Conservation (phyloP, 176 grass and related monocot species). For the Guadua angustifolia region DNA sequence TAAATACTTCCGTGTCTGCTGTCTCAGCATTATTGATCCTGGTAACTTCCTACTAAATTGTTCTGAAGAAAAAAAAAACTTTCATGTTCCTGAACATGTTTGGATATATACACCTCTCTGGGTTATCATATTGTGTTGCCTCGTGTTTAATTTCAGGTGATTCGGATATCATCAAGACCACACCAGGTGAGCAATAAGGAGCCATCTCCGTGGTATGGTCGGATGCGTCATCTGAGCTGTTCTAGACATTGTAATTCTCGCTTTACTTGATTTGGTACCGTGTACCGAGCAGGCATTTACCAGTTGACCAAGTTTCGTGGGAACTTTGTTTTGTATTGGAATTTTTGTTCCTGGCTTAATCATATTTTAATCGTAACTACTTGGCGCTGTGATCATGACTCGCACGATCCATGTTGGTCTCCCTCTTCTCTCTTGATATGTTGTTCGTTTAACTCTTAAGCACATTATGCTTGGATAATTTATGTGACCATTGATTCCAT, state of each 20-base stretch:
- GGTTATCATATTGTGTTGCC: not conserved
- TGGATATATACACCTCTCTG: not conserved
- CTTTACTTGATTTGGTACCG: conserved; percentile 31
- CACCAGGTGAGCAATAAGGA: conserved; percentile 63
- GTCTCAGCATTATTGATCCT: conserved; percentile 78
- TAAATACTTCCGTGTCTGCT: conserved; percentile 79
- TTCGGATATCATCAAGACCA: conserved; percentile 72
- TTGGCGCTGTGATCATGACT: not conserved
- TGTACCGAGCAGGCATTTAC: conserved; percentile 24
- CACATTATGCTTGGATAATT: too few species aligned
- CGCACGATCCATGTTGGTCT: too few species aligned
- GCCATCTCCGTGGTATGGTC: not conserved
- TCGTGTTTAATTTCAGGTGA: conserved; percentile 54
- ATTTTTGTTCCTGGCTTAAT: conserved; percentile 30
- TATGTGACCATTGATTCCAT: not conserved
- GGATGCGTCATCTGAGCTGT: not conserved
- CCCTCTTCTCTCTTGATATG: too few species aligned
- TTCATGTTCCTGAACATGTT: not conserved
- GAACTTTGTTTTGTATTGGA: conserved; percentile 19
- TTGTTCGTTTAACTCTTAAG: too few species aligned
- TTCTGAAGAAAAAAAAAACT: not conserved
- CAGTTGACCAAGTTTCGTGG: conserved; percentile 38
- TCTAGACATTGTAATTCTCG: conserved; percentile 38
- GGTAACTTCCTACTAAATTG: conserved; percentile 24
- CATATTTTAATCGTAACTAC: not conserved